These are phyloP conservation scores for Rhinocladiella mackenziei DNA, from an alignment of 2,329 filamentous ascomycete species.

Conservation along the genomic window DNA sequence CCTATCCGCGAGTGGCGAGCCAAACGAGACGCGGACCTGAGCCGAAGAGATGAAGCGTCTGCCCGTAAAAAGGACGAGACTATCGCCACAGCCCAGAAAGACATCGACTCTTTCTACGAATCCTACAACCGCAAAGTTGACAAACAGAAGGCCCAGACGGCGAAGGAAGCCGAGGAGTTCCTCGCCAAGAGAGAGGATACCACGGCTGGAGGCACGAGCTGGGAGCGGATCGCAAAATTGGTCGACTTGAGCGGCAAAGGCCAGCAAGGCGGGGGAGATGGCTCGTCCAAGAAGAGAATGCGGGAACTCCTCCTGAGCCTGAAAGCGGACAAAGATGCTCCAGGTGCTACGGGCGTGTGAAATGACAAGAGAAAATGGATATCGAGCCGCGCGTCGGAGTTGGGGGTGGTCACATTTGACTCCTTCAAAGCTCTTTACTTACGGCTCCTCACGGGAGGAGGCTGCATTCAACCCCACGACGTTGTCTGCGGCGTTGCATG, in stretches of 20 bases:
- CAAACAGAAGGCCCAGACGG: conserved; percentile 82
- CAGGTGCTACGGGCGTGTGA: conserved; percentile 52
- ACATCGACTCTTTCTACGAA: conserved; percentile 98
- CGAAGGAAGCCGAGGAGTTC: conserved; percentile 90
- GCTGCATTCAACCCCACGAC: no score
- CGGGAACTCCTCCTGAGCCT: conserved; percentile 81
- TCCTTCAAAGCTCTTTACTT: no score
- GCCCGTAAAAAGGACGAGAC: conserved; percentile 78
- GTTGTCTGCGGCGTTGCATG: no score
- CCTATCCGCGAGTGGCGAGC: conserved; percentile 76
- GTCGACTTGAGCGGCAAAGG: conserved; percentile 98
- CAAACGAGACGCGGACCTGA: conserved; percentile 74
- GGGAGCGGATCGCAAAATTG: conserved; percentile 96
- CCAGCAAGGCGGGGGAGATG: conserved; percentile 71
- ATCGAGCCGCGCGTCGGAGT: no score
- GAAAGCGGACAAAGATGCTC: conserved; percentile 88
- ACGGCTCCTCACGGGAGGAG: no score
- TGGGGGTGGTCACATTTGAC: no score
- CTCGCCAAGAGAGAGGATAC: conserved; percentile 85
- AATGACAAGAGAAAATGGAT: neutral
- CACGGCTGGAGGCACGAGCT: conserved; percentile 89
- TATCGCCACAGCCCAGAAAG: conserved; percentile 81
- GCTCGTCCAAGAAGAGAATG: conserved; percentile 94
- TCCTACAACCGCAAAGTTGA: conserved; percentile 99
- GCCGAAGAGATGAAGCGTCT: conserved; percentile 80